A percentile compares a stretch with the other conserved stretches of the same genome.
Conservation (phyloP, 176 grass and related monocot genomes). For the Phoenix roebelenii region DNA sequence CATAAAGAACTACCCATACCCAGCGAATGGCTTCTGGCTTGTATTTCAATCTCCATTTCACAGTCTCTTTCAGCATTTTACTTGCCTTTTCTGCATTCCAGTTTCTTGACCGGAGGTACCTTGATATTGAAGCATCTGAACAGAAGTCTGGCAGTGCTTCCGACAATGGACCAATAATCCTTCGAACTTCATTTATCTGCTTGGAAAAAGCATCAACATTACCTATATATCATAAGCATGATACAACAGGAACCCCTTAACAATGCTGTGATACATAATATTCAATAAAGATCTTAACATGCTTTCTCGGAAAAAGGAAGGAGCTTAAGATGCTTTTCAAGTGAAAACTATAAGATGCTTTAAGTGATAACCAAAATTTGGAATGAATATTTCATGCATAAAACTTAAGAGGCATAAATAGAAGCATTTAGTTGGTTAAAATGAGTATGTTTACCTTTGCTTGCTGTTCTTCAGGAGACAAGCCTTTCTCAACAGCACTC, state of each 20-base stretch:
- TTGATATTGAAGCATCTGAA: constrained; percentile 38
- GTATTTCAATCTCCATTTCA: constrained; percentile 61
- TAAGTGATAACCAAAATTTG: too few species aligned
- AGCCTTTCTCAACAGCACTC: background rate
- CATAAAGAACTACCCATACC: constrained; percentile 26
- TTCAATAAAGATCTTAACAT: background rate
- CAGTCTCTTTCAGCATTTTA: constrained; percentile 59
- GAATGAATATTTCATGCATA: too few species aligned
- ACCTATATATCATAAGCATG: background rate
- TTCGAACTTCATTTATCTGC: constrained; percentile 63
- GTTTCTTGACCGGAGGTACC: constrained; percentile 58
- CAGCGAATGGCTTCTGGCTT: constrained; percentile 53
- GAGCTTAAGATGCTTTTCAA: too few species aligned
- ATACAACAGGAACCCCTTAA: background rate
- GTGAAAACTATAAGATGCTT: too few species aligned
- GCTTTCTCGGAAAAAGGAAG: too few species aligned
- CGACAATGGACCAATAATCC: constrained; percentile 26
- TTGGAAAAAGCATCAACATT: background rate
- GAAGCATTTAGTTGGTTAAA: background rate
- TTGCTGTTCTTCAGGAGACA: constrained; percentile 1
- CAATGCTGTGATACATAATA: background rate
- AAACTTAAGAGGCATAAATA: background rate
- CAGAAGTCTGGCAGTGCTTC: constrained; percentile 36
- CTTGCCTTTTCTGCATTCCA: constrained; percentile 60
- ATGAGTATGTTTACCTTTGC: background rate